Evolutionary conservation across 1,284 basidiomycete genomes (phyloP).

Genomic region (Boletus sp.): DNA sequence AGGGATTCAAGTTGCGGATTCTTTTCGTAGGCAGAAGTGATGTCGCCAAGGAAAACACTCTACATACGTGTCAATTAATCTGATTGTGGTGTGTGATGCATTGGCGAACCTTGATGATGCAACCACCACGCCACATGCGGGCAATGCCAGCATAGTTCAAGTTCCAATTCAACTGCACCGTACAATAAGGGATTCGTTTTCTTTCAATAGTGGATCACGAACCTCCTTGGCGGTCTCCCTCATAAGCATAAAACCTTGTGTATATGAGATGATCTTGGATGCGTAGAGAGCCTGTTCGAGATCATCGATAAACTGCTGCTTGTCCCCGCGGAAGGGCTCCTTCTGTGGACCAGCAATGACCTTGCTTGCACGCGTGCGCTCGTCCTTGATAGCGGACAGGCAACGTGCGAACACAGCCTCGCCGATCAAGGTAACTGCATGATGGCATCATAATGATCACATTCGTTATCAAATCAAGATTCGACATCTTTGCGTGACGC

Average conservation of each 20-base stretch:
- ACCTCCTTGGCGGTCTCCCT: constrained; percentile 96
- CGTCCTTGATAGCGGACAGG: constrained; percentile 96
- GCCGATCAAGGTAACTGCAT: constrained; percentile 90
- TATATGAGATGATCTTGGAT: constrained; percentile 99
- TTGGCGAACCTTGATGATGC: constrained; percentile 84
- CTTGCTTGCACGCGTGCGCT: constrained; percentile 93
- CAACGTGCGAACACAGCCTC: constrained; percentile 99
- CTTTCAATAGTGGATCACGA: constrained; percentile 20
- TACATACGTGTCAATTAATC: constrained; percentile 6
- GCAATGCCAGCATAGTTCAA: constrained; percentile 97
- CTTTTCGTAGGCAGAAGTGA: constrained; percentile 90
- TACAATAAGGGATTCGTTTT: constrained; percentile 5
- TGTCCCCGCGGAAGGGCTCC: constrained; percentile 95
- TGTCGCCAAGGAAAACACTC: constrained; percentile 94
- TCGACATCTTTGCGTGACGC: constrained; percentile 23
- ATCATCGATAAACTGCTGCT: constrained; percentile 98
- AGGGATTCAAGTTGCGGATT: constrained; percentile 86
- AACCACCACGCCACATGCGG: constrained; percentile 99
- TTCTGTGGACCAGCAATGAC: constrained; percentile 85
- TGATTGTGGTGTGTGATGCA: not conserved
- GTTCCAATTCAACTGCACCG: constrained; percentile 64
- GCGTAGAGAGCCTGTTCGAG: constrained; percentile 99
- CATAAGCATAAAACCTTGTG: constrained; percentile 99
- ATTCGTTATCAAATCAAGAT: constrained; percentile 8
- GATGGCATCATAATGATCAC: constrained; percentile 13